Evolutionary conservation across 225 moss, liverwort and hornwort species (phyloP).

Genomic region (Rhytidiadelphus loreus): DNA sequence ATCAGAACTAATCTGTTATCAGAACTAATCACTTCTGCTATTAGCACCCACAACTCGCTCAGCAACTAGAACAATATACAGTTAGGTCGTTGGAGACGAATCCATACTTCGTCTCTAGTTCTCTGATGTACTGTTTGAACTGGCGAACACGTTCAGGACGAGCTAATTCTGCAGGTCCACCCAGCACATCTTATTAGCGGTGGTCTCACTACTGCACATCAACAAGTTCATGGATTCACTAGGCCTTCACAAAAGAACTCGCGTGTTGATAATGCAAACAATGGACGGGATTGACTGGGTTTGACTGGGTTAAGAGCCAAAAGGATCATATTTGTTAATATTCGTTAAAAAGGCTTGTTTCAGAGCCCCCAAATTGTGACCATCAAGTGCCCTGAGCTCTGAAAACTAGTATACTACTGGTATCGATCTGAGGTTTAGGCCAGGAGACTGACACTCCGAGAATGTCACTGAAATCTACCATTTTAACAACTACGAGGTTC

Average conservation of each 20-base stretch:
- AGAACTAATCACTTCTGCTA: background rate
- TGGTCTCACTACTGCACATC: background rate
- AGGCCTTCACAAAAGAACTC: background rate
- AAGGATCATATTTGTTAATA: background rate
- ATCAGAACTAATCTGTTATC: background rate
- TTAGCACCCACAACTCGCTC: background rate
- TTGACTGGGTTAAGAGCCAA: background rate
- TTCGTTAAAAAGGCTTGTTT: background rate
- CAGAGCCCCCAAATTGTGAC: background rate
- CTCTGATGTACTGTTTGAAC: slow-evolving; percentile 73
- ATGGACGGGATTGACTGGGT: background rate
- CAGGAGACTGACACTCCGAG: background rate
- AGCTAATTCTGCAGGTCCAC: slow-evolving; percentile 45
- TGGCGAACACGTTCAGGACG: slow-evolving; percentile 64
- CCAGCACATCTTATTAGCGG: background rate
- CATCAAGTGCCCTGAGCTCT: background rate
- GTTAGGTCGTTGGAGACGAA: background rate
- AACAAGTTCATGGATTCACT: background rate
- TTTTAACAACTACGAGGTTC: background rate
- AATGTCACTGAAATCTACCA: background rate
- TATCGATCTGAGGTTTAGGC: background rate
- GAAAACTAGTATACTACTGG: background rate
- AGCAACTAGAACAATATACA: background rate
- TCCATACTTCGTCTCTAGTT: slow-evolving; percentile 59
- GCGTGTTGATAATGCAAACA: background rate